These are phyloP conservation scores for Chaetothyriales sp. DNA, from an alignment of 2,329 filamentous ascomycete genomes.

Conservation along the genomic window DNA sequence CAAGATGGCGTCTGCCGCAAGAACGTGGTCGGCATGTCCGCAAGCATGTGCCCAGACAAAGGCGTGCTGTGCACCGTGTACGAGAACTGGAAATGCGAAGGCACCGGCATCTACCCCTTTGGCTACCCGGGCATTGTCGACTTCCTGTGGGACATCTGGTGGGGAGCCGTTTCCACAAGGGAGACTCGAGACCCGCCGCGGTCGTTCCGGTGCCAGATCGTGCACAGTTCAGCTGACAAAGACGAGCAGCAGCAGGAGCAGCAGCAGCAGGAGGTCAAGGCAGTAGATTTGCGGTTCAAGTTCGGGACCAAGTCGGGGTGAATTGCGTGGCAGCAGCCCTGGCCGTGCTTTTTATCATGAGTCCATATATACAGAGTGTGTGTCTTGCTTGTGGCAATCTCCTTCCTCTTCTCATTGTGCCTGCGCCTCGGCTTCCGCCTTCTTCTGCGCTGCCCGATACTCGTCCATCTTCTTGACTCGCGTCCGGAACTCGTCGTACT, in stretches of 20 bases:
- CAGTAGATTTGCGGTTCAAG: no score
- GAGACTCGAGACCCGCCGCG: background rate
- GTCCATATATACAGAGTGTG: background rate
- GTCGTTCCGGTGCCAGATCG: background rate
- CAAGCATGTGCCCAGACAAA: background rate
- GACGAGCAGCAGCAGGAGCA: no score
- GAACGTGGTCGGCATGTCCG: background rate
- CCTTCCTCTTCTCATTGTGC: background rate
- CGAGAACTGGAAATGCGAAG: background rate
- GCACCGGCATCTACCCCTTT: background rate
- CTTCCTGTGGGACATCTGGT: background rate
- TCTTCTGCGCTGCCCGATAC: conserved; percentile 58
- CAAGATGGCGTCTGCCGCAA: background rate
- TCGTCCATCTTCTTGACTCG: conserved; percentile 98
- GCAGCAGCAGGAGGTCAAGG: background rate
- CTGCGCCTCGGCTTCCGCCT: background rate
- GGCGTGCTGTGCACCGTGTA: background rate
- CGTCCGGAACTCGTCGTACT: conserved; percentile 98
- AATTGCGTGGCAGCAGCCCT: no score
- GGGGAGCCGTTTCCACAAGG: background rate
- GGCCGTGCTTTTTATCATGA: background rate
- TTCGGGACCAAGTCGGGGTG: no score
- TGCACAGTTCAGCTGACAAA: background rate
- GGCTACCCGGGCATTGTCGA: background rate
- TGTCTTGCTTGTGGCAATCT: no score